These are phyloP conservation scores for Cystobasidium pallidum DNA, from an alignment of 1,284 basidiomycete species.

Conservation along the genomic window DNA sequence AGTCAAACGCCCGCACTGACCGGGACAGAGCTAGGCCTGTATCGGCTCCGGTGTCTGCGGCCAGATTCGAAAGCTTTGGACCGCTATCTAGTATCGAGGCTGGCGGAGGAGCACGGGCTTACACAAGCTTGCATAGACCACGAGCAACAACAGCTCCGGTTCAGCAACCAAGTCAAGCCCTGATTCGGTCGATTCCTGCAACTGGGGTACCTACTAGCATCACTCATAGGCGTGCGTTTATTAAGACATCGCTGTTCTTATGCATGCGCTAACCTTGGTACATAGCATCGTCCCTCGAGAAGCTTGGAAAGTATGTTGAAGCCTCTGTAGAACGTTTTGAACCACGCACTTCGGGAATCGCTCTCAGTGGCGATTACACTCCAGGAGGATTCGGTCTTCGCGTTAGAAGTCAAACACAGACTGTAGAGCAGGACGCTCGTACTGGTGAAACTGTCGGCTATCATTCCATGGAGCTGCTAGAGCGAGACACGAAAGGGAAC, in stretches of 20 bases:
- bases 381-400: conserved; percentile 8
- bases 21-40: neutral
- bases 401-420: conserved; percentile 3
- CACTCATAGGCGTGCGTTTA: too few species aligned
- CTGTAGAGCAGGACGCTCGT: neutral
- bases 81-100: neutral
- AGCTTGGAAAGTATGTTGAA: neutral
- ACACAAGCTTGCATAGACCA: neutral
- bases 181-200: neutral
- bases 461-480: neutral
- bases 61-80: neutral
- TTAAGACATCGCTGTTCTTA: too few species aligned
- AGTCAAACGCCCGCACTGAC: neutral
- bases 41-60: neutral
- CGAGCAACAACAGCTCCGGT: neutral
- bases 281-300: too few species aligned
- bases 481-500: conserved; percentile 3
- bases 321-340: neutral
- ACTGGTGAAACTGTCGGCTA: neutral
- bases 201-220: neutral
- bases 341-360: neutral
- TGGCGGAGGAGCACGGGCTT: neutral
- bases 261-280: too few species aligned
- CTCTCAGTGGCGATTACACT: conserved; percentile 10
- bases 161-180: neutral